phyloP scores from a whole-genome alignment of 2,329 filamentous ascomycete species.

The Nannizziopsis barbatae region DNA sequence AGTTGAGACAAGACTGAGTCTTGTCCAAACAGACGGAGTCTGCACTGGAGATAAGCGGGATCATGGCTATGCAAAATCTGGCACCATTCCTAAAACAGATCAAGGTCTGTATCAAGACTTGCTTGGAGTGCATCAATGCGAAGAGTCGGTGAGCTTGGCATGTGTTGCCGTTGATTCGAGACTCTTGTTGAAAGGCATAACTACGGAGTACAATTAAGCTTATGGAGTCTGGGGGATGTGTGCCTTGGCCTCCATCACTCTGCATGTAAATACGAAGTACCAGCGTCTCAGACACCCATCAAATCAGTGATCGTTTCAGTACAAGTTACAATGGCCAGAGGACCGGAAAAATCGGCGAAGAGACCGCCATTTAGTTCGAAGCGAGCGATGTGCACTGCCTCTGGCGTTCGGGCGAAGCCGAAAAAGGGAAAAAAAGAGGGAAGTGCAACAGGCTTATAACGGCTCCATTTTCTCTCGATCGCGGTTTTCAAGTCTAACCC shows the following conservation, averaged over 20 bases:
- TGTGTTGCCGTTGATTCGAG: neutral
- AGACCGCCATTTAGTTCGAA: neutral
- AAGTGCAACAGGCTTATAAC: constrained; percentile 6
- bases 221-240: no score
- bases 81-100: neutral
- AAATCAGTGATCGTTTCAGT: constrained; percentile 8
- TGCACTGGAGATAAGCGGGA: neutral
- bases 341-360: neutral
- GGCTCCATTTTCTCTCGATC: constrained; percentile 1
- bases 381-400: constrained; percentile 7
- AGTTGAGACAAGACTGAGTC: constrained; percentile 2
- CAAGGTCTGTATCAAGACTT: neutral
- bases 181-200: no score
- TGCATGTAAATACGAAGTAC: no score
- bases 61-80: neutral
- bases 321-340: neutral
- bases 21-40: neutral
- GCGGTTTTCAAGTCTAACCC: neutral
- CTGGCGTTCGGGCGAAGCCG: neutral
- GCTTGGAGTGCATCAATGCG: neutral
- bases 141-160: neutral
- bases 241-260: no score
- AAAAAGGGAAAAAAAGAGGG: neutral
- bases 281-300: neutral
- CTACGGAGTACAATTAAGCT: no score